phyloP scores from a whole-genome alignment of 2,329 filamentous ascomycete species.

The Thelonectria rubi region DNA sequence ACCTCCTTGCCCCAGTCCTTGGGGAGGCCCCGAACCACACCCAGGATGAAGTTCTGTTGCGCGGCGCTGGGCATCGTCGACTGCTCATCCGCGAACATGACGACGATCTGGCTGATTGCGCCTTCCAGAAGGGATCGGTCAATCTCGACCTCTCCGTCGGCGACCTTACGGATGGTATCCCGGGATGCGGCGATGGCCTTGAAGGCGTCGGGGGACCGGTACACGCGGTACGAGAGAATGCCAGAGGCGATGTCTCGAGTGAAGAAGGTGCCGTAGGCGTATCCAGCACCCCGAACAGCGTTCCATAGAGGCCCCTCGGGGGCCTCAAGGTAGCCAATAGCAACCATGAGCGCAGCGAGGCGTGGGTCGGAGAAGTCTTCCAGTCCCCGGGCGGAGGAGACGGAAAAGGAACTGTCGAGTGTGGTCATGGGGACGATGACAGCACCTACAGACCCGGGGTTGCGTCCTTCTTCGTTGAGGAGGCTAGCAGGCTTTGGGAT shows the following conservation, averaged over 20 bases:
- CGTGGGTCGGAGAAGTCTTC: slow-evolving; percentile 78
- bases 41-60: slow-evolving; percentile 81
- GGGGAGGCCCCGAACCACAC: slow-evolving; percentile 79
- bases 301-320: slow-evolving; percentile 96
- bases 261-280: slow-evolving; percentile 90
- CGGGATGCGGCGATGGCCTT: slow-evolving; percentile 85
- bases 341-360: slow-evolving; percentile 86
- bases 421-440: slow-evolving; percentile 90
- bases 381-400: slow-evolving; percentile 78
- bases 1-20: slow-evolving; percentile 82
- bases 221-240: slow-evolving; percentile 84
- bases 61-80: slow-evolving; percentile 85
- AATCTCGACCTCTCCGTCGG: slow-evolving; percentile 74
- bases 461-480: slow-evolving; percentile 78
- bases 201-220: slow-evolving; percentile 87
- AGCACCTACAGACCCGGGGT: slow-evolving; percentile 76
- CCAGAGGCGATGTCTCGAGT: slow-evolving; percentile 80
- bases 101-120: slow-evolving; percentile 88
- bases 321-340: slow-evolving; percentile 88
- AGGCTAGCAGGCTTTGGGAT: slow-evolving; percentile 75
- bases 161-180: slow-evolving; percentile 77
- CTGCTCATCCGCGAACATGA: slow-evolving; percentile 87
- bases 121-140: slow-evolving; percentile 87
- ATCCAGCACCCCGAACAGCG: slow-evolving; percentile 88
- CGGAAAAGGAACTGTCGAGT: slow-evolving; percentile 89